These are phyloP conservation scores for Irpex rosettiformis DNA, from an alignment of 1,284 basidiomycete genomes.

Conservation along the genomic window DNA sequence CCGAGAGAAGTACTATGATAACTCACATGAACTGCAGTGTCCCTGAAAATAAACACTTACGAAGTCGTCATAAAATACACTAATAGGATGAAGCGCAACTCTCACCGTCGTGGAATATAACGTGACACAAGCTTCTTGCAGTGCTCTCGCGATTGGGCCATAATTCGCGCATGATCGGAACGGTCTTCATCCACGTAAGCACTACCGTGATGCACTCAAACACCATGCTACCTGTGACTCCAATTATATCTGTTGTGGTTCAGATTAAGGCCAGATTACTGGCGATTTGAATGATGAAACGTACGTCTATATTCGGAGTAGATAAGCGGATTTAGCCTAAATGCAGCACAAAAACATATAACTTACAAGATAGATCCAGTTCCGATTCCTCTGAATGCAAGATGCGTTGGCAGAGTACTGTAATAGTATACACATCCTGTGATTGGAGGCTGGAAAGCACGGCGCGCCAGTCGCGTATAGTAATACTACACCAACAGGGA, in stretches of 20 bases:
- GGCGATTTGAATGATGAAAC: too few species aligned
- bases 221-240: background rate
- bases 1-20: background rate
- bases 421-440: too few species aligned
- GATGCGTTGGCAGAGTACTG: too few species aligned
- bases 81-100: background rate
- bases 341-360: too few species aligned
- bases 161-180: background rate
- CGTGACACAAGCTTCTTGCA: background rate
- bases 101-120: background rate
- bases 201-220: background rate
- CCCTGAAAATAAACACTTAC: background rate
- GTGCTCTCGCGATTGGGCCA: background rate
- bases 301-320: too few species aligned
- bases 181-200: background rate
- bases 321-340: too few species aligned
- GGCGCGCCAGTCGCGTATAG: too few species aligned
- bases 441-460: too few species aligned
- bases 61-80: background rate
- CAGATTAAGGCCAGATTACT: too few species aligned
- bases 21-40: background rate
- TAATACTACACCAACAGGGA: too few species aligned
- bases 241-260: background rate
- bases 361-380: too few species aligned
- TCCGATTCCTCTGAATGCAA: too few species aligned